These are phyloP conservation scores for Sclerotinia glacialis DNA, from an alignment of 2,329 filamentous ascomycete species.

Conservation along the genomic window DNA sequence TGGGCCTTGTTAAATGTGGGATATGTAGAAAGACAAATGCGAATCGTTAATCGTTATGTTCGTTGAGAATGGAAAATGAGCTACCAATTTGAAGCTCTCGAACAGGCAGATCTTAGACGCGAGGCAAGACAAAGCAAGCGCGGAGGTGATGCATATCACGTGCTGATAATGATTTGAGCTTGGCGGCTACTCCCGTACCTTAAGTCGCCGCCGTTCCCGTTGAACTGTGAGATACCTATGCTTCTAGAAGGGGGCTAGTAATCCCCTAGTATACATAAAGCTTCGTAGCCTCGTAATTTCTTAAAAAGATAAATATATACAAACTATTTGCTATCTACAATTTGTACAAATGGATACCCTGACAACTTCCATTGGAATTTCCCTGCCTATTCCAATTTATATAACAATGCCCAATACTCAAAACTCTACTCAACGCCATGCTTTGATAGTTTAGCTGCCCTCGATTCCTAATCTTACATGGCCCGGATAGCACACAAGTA, in stretches of 20 bases:
- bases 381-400: neutral
- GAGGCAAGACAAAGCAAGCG: slow-evolving; percentile 26
- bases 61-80: slow-evolving; percentile 15
- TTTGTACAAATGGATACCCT: neutral
- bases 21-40: slow-evolving; percentile 33
- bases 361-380: neutral
- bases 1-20: slow-evolving; percentile 15
- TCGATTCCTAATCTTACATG: neutral
- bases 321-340: neutral
- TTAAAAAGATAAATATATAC: neutral
- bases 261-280: neutral
- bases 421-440: slow-evolving; percentile 5
- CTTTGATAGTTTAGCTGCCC: neutral
- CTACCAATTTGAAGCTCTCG: slow-evolving; percentile 26
- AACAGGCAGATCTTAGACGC: slow-evolving; percentile 32
- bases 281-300: too few relatives aligned
- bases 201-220: neutral
- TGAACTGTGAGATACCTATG: neutral
- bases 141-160: slow-evolving; percentile 5
- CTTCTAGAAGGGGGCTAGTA: neutral
- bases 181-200: slow-evolving; percentile 6
- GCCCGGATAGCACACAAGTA: neutral
- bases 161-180: slow-evolving; percentile 16
- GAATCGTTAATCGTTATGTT: slow-evolving; percentile 19
- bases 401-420: neutral